Percentiles rank a stretch among this genome's conserved stretches.
These are phyloP conservation scores for Alternaria gaisen DNA, from an alignment of 2,329 filamentous ascomycete genomes.

Conservation along the genomic window DNA sequence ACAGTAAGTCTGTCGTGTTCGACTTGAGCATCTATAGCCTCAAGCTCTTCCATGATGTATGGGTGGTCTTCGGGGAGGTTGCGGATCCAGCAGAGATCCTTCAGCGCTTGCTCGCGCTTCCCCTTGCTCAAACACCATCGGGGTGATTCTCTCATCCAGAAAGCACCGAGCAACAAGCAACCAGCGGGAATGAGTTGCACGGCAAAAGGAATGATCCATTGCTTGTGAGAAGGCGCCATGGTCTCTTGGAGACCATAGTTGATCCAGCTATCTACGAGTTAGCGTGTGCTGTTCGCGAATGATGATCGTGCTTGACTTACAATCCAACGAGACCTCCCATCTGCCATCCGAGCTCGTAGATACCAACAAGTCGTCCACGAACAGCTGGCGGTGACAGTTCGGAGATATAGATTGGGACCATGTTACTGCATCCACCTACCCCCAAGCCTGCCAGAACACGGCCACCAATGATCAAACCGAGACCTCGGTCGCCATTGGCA, in stretches of 20 bases:
- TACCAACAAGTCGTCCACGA: conserved; percentile 65
- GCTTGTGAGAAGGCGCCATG: conserved; percentile 54
- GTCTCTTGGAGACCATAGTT: conserved; percentile 58
- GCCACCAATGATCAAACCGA: conserved; percentile 69
- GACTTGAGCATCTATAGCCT: conserved; percentile 73
- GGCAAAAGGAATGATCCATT: conserved; percentile 62
- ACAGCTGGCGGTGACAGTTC: conserved; percentile 67
- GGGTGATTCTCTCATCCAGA: conserved; percentile 56
- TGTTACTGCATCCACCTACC: conserved; percentile 64
- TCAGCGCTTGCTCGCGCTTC: conserved; percentile 52
- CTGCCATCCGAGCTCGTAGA: conserved; percentile 61
- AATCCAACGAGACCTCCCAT: conserved; percentile 42
- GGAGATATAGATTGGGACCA: conserved; percentile 68
- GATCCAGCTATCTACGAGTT: conserved; percentile 39
- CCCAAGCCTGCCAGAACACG: conserved; percentile 66
- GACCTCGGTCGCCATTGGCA: conserved; percentile 45
- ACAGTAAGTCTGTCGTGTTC: conserved; percentile 70
- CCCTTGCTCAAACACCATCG: conserved; percentile 56
- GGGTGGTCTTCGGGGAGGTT: conserved; percentile 65
- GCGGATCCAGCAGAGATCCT: conserved; percentile 69
- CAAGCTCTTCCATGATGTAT: conserved; percentile 78
- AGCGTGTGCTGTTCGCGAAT: conserved; percentile 54
- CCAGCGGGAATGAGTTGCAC: conserved; percentile 74
- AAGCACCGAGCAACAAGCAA: conserved; percentile 58
- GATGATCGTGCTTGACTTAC: conserved; percentile 35